These are phyloP conservation scores for Xylaria arbuscula DNA, from an alignment of 2,329 filamentous ascomycete genomes.

Conservation along the genomic window DNA sequence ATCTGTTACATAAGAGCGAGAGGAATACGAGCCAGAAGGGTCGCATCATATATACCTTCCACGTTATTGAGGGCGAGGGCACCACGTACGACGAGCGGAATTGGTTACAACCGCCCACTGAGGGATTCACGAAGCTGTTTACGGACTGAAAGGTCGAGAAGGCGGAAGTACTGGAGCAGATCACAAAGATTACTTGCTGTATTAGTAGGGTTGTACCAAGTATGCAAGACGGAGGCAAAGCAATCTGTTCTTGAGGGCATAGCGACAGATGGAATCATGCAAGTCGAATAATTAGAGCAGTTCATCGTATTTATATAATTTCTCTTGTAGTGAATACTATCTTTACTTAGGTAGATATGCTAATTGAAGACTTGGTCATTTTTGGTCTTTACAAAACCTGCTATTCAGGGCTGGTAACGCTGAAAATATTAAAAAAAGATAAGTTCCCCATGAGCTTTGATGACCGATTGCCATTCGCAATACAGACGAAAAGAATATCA, in stretches of 20 bases:
- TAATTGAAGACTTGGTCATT: not conserved
- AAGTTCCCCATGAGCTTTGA: not conserved
- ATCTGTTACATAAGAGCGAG: conserved; percentile 95
- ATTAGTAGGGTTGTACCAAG: conserved; percentile 20
- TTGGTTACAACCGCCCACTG: conserved; percentile 88
- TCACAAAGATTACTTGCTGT: conserved; percentile 11
- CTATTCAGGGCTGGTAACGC: not conserved
- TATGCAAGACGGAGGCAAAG: conserved; percentile 1
- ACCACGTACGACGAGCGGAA: conserved; percentile 85
- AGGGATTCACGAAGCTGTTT: conserved; percentile 80
- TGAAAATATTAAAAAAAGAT: not conserved
- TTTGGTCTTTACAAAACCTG: not conserved
- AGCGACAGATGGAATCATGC: conserved; percentile 17
- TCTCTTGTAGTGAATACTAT: not conserved
- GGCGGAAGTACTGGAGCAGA: not conserved
- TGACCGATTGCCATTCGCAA: not conserved
- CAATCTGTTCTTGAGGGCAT: conserved; percentile 2
- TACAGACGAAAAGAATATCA: not conserved
- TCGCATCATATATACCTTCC: conserved; percentile 96
- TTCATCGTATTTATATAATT: not conserved
- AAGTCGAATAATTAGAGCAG: conserved; percentile 9
- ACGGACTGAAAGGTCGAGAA: conserved; percentile 35
- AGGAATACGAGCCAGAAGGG: conserved; percentile 88
- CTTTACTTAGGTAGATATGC: not conserved
- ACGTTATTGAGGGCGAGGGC: conserved; percentile 86